Conservation (phyloP, 1,284 basidiomycete genomes). For the Mixia osmundae region DNA sequence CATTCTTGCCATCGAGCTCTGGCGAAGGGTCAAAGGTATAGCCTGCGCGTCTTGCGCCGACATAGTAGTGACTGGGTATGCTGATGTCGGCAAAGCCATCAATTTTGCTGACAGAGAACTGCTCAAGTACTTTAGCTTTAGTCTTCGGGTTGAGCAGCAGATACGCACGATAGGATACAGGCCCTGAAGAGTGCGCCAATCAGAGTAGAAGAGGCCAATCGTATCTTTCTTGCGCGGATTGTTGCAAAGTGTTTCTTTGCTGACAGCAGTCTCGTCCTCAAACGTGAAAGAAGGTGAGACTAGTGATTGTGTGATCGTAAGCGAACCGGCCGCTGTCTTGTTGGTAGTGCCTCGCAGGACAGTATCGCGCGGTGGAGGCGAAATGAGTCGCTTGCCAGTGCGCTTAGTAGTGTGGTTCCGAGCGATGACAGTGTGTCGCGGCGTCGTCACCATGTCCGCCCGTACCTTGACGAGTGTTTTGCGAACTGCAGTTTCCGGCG, state of each 20-base stretch:
- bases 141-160: no score
- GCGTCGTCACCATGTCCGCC: slow-evolving; percentile 7
- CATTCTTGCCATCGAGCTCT: slow-evolving; percentile 47
- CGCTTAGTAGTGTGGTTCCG: no score
- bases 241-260: slow-evolving; percentile 29
- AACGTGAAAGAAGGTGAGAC: slow-evolving; percentile 1
- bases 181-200: slow-evolving; percentile 63
- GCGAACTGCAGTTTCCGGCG: slow-evolving; percentile 27
- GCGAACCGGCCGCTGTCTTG: not conserved
- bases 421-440: no score
- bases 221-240: slow-evolving; percentile 53
- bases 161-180: slow-evolving; percentile 70
- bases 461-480: slow-evolving; percentile 5
- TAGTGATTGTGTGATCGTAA: slow-evolving; percentile 2
- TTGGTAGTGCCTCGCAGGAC: slow-evolving; percentile 6
- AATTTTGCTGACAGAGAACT: slow-evolving; percentile 67
- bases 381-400: no score
- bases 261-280: slow-evolving; percentile 4
- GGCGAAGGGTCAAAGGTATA: slow-evolving; percentile 66
- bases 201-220: slow-evolving; percentile 84
- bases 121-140: no score
- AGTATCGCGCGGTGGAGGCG: slow-evolving; percentile 6
- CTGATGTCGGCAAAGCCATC: slow-evolving; percentile 64
- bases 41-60: no score
- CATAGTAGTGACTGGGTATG: slow-evolving; percentile 82